Evolutionary conservation across 768 basidiomycete genomes (phyloP).

Genomic region (Nidularia sp.): DNA sequence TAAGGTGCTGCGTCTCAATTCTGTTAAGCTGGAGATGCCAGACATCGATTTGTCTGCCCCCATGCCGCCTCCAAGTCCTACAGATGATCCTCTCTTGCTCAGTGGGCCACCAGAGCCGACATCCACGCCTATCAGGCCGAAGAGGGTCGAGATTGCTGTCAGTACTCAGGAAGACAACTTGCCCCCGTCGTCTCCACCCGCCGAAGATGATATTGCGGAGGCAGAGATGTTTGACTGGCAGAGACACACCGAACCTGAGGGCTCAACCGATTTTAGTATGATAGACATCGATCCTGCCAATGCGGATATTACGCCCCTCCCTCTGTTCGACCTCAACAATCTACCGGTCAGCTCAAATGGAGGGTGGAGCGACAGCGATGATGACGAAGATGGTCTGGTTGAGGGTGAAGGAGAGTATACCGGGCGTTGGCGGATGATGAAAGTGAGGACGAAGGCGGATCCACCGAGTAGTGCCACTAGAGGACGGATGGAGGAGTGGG

Average conservation of each 20-base stretch:
- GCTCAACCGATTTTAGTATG: constrained; percentile 19
- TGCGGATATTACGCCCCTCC: constrained; percentile 19
- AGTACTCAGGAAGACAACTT: background rate
- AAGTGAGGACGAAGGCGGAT: constrained; percentile 59
- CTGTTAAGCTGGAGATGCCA: constrained; percentile 63
- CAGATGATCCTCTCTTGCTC: constrained; percentile 71
- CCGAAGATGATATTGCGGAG: constrained; percentile 1
- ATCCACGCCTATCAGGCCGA: constrained; percentile 15
- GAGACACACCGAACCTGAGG: constrained; percentile 5
- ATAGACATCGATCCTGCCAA: constrained; percentile 24
- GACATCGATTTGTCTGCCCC: constrained; percentile 55
- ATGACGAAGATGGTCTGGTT: constrained; percentile 13
- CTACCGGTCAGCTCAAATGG: constrained; percentile 17
- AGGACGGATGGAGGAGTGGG: constrained; percentile 54
- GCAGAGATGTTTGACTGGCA: constrained; percentile 16
- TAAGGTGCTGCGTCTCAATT: constrained; percentile 14
- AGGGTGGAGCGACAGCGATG: constrained; percentile 34
- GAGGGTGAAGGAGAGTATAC: constrained; percentile 64
- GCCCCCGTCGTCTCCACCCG: constrained; percentile 15
- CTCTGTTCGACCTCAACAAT: constrained; percentile 20
- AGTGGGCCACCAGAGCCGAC: constrained; percentile 34
- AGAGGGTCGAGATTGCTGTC: background rate
- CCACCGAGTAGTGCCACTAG: constrained; percentile 57
- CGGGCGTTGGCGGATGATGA: constrained; percentile 53
- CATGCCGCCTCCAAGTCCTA: constrained; percentile 68